Evolutionary conservation across 2,329 filamentous ascomycete species (phyloP).

Genomic region (Colletotrichum musae): DNA sequence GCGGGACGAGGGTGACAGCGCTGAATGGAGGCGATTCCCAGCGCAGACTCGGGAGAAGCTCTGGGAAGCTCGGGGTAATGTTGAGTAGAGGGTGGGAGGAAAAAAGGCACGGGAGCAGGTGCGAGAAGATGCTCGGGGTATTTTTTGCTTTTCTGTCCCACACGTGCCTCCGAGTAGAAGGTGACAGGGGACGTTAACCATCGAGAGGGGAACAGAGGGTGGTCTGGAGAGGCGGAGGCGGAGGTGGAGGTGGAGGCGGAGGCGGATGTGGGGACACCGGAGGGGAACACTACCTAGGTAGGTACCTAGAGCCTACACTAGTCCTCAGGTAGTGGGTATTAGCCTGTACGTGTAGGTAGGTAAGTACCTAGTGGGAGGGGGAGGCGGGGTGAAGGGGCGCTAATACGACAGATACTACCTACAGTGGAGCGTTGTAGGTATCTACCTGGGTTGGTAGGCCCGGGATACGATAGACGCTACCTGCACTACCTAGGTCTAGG

Average conservation of each 20-base stretch:
- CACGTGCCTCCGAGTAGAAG: conserved; percentile 23
- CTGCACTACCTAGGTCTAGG: too few species aligned
- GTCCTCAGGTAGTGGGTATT: too few species aligned
- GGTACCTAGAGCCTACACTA: too few species aligned
- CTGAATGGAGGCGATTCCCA: conserved; percentile 34
- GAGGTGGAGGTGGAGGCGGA: conserved; percentile 9
- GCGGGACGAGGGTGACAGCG: conserved; percentile 40
- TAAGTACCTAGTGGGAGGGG: too few species aligned
- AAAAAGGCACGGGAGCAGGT: conserved; percentile 25
- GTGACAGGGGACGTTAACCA: conserved; percentile 17
- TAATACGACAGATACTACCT: too few species aligned
- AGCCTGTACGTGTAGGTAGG: too few species aligned
- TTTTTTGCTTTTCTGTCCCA: conserved; percentile 39
- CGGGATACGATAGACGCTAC: too few species aligned
- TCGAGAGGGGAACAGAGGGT: conserved; percentile 15
- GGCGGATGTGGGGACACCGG: too few species aligned
- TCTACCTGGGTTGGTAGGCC: too few species aligned
- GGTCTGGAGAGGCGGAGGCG: conserved; percentile 29
- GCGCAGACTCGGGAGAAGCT: conserved; percentile 34
- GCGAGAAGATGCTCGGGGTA: conserved; percentile 41
- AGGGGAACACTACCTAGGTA: too few species aligned
- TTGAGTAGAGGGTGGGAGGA: conserved; percentile 55
- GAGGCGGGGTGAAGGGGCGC: too few species aligned
- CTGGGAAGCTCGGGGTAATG: conserved; percentile 60
- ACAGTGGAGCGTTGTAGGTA: too few species aligned